Conservation (phyloP, 495 filamentous ascomycete genomes). For the Podospora australis region DNA sequence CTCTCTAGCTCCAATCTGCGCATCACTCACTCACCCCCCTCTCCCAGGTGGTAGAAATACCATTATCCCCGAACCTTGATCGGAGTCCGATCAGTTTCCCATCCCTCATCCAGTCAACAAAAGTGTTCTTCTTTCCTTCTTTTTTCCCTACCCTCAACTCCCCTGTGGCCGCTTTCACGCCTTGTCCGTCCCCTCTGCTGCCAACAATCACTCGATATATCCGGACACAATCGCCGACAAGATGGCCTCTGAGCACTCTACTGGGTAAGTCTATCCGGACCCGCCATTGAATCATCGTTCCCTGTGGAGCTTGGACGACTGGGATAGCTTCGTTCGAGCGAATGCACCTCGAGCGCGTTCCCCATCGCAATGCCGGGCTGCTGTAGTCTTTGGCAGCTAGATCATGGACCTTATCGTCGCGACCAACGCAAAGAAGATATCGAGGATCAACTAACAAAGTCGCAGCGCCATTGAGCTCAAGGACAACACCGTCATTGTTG, state of each 20-base stretch:
- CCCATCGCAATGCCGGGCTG: neutral
- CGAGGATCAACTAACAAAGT: constrained; percentile 11
- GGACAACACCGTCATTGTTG: constrained; percentile 95
- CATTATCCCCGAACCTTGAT: constrained; percentile 30
- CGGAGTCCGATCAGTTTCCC: constrained; percentile 19
- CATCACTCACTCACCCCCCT: constrained; percentile 20
- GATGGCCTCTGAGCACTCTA: constrained; percentile 35
- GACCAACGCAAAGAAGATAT: neutral
- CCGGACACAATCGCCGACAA: constrained; percentile 21
- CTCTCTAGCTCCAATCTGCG: constrained; percentile 22
- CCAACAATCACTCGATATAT: neutral
- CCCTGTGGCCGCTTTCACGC: neutral
- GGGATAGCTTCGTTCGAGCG: constrained; percentile 6
- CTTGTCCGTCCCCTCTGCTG: neutral
- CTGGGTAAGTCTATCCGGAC: constrained; percentile 35
- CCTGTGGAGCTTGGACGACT: constrained; percentile 17
- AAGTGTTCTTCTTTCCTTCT: constrained; percentile 4
- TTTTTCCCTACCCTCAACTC: constrained; percentile 2
- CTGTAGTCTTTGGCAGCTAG: neutral
- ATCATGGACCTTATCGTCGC: constrained; percentile 1
- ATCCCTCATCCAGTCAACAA: constrained; percentile 13
- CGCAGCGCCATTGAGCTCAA: constrained; percentile 73
- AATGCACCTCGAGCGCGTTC: constrained; percentile 1
- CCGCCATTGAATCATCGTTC: constrained; percentile 27
- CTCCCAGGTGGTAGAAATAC: constrained; percentile 25